Base-by-base conservation (phyloP, 176 grass and related monocot species). In the Oryza glumipatula region DNA sequence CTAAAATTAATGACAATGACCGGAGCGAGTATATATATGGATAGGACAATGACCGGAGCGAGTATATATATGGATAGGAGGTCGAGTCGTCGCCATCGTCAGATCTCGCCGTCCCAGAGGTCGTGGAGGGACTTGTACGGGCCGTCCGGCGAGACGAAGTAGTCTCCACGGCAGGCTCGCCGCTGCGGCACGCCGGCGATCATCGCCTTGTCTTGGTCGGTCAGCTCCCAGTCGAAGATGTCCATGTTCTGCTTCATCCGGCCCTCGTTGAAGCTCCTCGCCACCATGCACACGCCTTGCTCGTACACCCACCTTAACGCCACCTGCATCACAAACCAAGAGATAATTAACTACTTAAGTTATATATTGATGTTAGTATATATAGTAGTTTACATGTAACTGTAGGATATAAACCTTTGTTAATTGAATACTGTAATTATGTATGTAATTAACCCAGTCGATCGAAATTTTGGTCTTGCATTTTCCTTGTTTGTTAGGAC, bases 221-320 rank as follows among this genome's bases (percentile, higher is more conserved):
- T 88, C 46, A 95, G 26, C 22, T 98, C 91, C 95, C 91, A 95
- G 9, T 91, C 87, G 36, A 98, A 98, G 61, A 98, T 88, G 47
- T 90, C 72, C 68, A 92, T 76, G 79, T 98, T 98, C 33, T 92
- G 84, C 80, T 87, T 84, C 63, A 98, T 28, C 30, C 95, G 88
- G 8, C 88, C 83, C 67, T 68, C 73, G 39, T 88, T 93, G 67
- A 64, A 93, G 82, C 91, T 98, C 85, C 87, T 95, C 0, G 83
- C 92, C 7, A 95, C 72, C 0, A 92, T 51, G 76, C 80, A 70
- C 12, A 73, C 82, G 0, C 86, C 84, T 71, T 95, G 93, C 80
- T 98, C 91, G 6, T 91, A 79, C 13, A 93, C 14, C 95, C 95
- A 95, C 64, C 92, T 87, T 73, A 93, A 16, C 5, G 87, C 87